Conservation (phyloP, 2,329 filamentous ascomycete genomes). For the Hymenoscyphus scutula region DNA sequence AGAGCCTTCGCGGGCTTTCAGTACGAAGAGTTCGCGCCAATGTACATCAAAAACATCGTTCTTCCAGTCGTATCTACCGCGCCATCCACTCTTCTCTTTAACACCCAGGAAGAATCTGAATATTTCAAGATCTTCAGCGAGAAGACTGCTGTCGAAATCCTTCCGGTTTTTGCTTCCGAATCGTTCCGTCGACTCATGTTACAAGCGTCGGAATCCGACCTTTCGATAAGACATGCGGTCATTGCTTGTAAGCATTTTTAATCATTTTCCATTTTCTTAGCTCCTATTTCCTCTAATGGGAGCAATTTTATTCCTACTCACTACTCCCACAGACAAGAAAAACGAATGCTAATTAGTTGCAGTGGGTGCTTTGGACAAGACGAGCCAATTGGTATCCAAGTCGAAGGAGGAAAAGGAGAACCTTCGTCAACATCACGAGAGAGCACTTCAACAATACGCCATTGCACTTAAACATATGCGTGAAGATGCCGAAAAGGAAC, state of each 20-base stretch:
- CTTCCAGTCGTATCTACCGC: background rate
- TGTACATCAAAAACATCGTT: background rate
- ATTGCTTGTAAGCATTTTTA: constrained; percentile 17
- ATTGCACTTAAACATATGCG: constrained; percentile 21
- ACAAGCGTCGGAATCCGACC: constrained; percentile 19
- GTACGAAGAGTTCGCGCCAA: constrained; percentile 5
- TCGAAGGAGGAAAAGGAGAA: constrained; percentile 15
- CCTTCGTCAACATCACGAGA: constrained; percentile 19
- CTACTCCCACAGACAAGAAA: too few relatives aligned
- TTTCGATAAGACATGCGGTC: constrained; percentile 24
- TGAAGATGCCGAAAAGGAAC: constrained; percentile 36
- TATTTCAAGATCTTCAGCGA: constrained; percentile 24
- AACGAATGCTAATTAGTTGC: too few relatives aligned
- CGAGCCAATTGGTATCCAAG: constrained; percentile 13
- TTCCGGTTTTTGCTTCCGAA: constrained; percentile 16
- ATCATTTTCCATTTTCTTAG: too few relatives aligned
- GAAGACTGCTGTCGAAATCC: constrained; percentile 21
- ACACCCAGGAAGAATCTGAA: constrained; percentile 16
- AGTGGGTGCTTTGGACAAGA: constrained; percentile 24
- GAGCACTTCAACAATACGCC: constrained; percentile 21
- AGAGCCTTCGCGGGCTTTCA: constrained; percentile 5
- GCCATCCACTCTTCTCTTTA: constrained; percentile 12
- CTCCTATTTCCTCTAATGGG: too few relatives aligned
- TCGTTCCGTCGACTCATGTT: constrained; percentile 19
- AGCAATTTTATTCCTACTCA: too few relatives aligned